Percentiles rank a stretch among this genome's conserved stretches.
Conservation (phyloP, 106 monocot genomes). For the Narthecium ossifragum region DNA sequence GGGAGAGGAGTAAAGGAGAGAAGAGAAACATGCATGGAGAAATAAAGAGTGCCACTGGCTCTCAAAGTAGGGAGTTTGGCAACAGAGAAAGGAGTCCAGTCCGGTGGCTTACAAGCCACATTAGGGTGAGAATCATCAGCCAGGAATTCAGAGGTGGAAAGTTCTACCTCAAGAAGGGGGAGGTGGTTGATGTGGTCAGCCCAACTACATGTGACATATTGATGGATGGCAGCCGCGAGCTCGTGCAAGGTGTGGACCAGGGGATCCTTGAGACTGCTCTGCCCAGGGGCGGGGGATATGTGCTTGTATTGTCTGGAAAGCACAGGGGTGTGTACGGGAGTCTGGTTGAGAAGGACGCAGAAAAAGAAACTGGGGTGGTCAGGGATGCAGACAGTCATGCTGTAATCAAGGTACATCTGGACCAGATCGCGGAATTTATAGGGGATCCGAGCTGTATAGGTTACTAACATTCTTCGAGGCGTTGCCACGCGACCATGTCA, state of each 20-base stretch:
- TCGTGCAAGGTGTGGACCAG: conserved; percentile 84
- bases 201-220: conserved; percentile 69
- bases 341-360: conserved; percentile 64
- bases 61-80: background rate
- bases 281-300: conserved; percentile 69
- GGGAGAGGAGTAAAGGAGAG: conserved; percentile 3
- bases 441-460: conserved; percentile 71
- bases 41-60: background rate
- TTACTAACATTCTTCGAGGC: too few species aligned
- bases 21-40: conserved; percentile 5
- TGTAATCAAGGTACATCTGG: conserved; percentile 68
- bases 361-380: conserved; percentile 62
- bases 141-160: conserved; percentile 59
- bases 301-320: conserved; percentile 75
- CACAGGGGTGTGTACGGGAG: conserved; percentile 79
- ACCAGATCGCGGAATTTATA: conserved; percentile 86
- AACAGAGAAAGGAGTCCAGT: conserved; percentile 10
- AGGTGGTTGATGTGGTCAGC: conserved; percentile 79
- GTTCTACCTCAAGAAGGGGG: conserved; percentile 80
- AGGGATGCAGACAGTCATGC: conserved; percentile 69
- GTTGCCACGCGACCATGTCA: too few species aligned
- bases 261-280: conserved; percentile 82
- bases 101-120: conserved; percentile 82
- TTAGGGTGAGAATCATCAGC: conserved; percentile 82
- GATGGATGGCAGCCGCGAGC: conserved; percentile 68